phyloP scores from a whole-genome alignment of 805 yeast species.

The Schwanniomyces yamadae region DNA sequence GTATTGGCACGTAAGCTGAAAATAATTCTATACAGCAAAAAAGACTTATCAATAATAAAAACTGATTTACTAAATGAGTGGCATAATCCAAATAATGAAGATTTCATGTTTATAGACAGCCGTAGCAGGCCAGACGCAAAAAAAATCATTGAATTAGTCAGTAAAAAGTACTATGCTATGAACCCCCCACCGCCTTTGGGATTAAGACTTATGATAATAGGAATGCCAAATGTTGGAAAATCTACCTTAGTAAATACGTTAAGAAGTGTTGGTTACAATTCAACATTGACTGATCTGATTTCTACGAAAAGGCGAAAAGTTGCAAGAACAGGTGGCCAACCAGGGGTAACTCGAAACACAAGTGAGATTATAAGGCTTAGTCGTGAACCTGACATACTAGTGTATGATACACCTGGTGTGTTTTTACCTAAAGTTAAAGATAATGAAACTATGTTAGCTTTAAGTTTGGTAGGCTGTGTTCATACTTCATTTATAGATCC shows the following conservation, averaged over 20 bases:
- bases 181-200: conserved; percentile 80
- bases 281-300: conserved; percentile 19
- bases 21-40: conserved; percentile 74
- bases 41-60: conserved; percentile 56
- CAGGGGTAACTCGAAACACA: conserved; percentile 84
- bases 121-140: conserved; percentile 50
- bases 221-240: conserved; percentile 98
- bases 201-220: conserved; percentile 69
- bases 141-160: conserved; percentile 49
- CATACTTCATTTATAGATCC: conserved; percentile 74
- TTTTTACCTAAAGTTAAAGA: conserved; percentile 71
- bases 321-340: conserved; percentile 80
- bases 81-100: conserved; percentile 31
- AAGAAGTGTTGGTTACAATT: conserved; percentile 43
- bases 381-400: conserved; percentile 58
- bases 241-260: conserved; percentile 80
- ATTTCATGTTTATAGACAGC: conserved; percentile 55
- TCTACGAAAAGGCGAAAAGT: conserved; percentile 55
- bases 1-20: conserved; percentile 55
- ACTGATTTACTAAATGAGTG: conserved; percentile 29
- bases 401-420: conserved; percentile 94
- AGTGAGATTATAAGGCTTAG: conserved; percentile 71
- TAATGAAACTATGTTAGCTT: conserved; percentile 67
- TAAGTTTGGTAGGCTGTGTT: conserved; percentile 75
- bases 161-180: conserved; percentile 43